Evolutionary conservation across 768 basidiomycete species (phyloP), one percentile per base, ranked within the genome.

Genomic region (Lentinula lateritia): DNA sequence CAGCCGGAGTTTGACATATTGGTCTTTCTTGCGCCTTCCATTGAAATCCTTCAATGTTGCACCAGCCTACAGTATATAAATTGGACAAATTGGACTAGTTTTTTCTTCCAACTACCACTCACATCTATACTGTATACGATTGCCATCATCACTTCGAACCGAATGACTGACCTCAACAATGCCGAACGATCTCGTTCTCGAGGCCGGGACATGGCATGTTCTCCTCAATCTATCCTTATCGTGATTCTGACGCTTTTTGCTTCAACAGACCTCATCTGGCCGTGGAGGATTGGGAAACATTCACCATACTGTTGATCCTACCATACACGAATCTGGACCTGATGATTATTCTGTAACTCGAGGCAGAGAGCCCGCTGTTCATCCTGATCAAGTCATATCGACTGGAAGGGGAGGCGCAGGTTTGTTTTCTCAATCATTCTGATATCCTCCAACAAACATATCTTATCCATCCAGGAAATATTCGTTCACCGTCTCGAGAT

Each of bases 401-500:
- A 16, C 7, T 28, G 46, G 46, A 23, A 18, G 46, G 23, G 46
- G 46, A 48, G 46, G 39, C 39, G 46, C 50, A 53, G 52, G 35
- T 34, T 13, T 15, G 50, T 32, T 18, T 13, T 18, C 50, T 3
- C 53, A 32, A n/a, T 6, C 41, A 59, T 45, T 16, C 52, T 28
- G 10, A 42, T 42, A 5, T 18, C 16, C 16, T 1, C 8, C 41
- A 23, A 46, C 9, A 39, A 62, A 35, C 55, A 54, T 18, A 35
- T 50, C 23, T 39, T 65, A 66, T n/a, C 65, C 64, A 42, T 13
- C 6, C 65, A 84, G 75, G 61, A 8, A 95, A 95, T 78, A 86
- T 95, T 55, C 86, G 90, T 61, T 89, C 91, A 1, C 87, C 86
- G 0, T 91, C 90, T 23, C 83, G 86, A 39, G 87, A 85, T 57